Evolutionary conservation across 208 protist genomes (phyloP), one percentile per base, ranked within the genome.

Genomic region (Trichomonas vaginalis): DNA sequence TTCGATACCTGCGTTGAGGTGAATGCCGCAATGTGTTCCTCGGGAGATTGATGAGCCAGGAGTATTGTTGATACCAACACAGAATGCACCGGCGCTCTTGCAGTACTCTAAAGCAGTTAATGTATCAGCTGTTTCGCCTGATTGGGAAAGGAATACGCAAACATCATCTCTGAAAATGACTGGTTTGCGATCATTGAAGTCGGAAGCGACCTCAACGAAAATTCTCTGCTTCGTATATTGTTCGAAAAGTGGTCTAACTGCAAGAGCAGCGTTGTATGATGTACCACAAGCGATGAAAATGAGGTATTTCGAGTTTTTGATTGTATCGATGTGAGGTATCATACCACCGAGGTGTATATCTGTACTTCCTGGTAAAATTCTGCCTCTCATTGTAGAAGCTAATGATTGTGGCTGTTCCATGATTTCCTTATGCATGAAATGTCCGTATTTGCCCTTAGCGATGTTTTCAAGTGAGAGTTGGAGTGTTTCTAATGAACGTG

Each of bases 111-210:
- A 70, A 0, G 97, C 97, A 56, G 87, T 95, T 46, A 96, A 86
- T 12, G 97, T 96, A 95, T 98, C 97, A 51, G 96, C 97, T 37
- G 97, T 98, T 95, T 98, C 97, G 61, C 97, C 97, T 56, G 95
- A 96, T 61, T 98, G 97, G 27, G 97, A 97, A 37, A 97, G 97
- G 70, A 97, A 39, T 21, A 95, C 37, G 8, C 35, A 45, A 48
- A 88, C 35, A n/a, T 45, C 35, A 21, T 23, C 35, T 88, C 39
- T 48, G 40, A 48, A 48, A 32, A 47, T 23, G 0, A 47, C 40
- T n/a, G 35, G 35, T 48, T 88, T 88, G 21, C 40, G 9, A 42
- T 88, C 35, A 47, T 48, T 88, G 40, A 48, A 88, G 17, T 88
- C 82, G 0, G 39, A 48, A 47, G 82, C 82, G 10, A 47, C 37